Evolutionary conservation across 192 early-diverging fungal species (phyloP).

Genomic region (Backusella sp.): DNA sequence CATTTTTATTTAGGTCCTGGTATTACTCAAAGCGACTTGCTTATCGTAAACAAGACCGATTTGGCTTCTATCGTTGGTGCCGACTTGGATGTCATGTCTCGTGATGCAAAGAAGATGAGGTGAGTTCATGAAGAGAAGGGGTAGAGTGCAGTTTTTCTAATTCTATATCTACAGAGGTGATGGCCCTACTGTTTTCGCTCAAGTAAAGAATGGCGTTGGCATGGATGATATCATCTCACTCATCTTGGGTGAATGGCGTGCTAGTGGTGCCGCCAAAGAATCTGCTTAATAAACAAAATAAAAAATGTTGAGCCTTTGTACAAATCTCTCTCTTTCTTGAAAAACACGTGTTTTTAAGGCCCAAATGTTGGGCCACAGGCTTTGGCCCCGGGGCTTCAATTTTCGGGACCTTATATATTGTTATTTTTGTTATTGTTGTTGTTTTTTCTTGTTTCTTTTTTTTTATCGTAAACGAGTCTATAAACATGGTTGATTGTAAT

Average conservation of each 20-base stretch:
- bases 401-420: neutral
- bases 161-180: slow-evolving; percentile 46
- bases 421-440: slow-evolving; percentile 4
- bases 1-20: slow-evolving; percentile 63
- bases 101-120: slow-evolving; percentile 86
- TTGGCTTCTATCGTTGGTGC: slow-evolving; percentile 88
- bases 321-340: neutral
- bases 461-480: neutral
- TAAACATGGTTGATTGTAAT: slow-evolving; percentile 5
- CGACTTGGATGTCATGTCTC: slow-evolving; percentile 88
- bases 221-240: slow-evolving; percentile 78
- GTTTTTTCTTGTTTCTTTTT: neutral
- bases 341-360: neutral
- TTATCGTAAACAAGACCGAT: slow-evolving; percentile 98
- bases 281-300: neutral
- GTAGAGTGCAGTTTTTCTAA: neutral
- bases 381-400: neutral
- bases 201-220: slow-evolving; percentile 87
- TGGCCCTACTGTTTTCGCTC: slow-evolving; percentile 91
- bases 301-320: neutral
- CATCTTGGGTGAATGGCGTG: slow-evolving; percentile 64
- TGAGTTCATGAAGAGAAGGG: slow-evolving; percentile 20
- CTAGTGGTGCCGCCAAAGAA: slow-evolving; percentile 45
- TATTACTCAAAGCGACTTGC: slow-evolving; percentile 92
- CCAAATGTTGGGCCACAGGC: slow-evolving; percentile 6